A percentile compares a stretch with the other conserved stretches of the same genome.
These are phyloP conservation scores for Parsonsia alboflavescens DNA, from an alignment of 257 asterid genomes.

Conservation along the genomic window DNA sequence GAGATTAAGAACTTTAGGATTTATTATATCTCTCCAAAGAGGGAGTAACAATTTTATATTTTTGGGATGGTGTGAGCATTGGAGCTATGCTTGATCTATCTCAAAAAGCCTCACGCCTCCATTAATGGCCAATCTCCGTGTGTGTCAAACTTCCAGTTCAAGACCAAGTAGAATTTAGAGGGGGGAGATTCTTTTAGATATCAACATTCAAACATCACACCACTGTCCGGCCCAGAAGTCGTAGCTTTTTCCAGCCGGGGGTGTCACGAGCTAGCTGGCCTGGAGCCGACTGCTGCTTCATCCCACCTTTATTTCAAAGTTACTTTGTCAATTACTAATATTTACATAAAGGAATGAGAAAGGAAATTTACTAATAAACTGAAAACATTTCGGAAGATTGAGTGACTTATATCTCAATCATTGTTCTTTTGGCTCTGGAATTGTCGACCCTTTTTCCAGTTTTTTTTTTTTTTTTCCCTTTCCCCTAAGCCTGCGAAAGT, in stretches of 20 bases:
- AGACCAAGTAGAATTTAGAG: background rate
- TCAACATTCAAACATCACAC: background rate
- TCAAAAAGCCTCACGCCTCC: no score
- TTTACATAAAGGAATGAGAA: background rate
- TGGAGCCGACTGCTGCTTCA: no score
- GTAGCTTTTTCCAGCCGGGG: background rate
- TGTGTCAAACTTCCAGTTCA: background rate
- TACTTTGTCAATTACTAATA: background rate
- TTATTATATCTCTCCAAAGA: no score
- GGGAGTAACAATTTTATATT: no score
- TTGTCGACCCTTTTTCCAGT: constrained; percentile 2
- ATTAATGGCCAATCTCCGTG: no score
- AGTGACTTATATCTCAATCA: background rate
- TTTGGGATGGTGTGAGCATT: no score
- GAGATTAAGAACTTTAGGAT: no score
- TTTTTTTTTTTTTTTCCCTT: background rate
- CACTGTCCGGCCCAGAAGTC: background rate
- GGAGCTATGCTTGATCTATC: no score
- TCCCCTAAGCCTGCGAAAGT: constrained; percentile 8
- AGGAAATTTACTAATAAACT: background rate
- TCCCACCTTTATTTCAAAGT: background rate
- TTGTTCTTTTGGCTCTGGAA: background rate
- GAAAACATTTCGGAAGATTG: no score
- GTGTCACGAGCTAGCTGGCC: background rate
- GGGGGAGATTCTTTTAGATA: background rate